These are phyloP conservation scores for Vigna reflexopilosa DNA, from an alignment of 306 rosid genomes.

Conservation along the genomic window DNA sequence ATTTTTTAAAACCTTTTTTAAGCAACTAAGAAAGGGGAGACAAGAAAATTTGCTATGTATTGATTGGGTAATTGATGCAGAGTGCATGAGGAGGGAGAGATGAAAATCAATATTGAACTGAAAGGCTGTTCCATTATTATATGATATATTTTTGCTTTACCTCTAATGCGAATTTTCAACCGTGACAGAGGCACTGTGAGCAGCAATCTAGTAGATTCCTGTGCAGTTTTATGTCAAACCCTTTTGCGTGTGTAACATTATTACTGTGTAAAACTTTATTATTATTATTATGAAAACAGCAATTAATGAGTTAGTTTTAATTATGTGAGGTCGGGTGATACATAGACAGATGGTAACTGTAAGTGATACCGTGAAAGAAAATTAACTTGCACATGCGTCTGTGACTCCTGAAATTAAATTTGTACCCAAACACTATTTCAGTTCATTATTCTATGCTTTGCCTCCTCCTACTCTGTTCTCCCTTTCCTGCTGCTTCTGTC, in stretches of 20 bases:
- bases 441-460: constrained; percentile 8
- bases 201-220: constrained; percentile 11
- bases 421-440: background rate
- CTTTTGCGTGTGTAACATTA: constrained; percentile 10
- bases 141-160: no score
- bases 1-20: background rate
- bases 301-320: background rate
- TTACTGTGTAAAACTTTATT: background rate
- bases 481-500: background rate
- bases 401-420: background rate
- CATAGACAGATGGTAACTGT: background rate
- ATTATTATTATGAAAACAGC: background rate
- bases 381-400: background rate
- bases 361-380: constrained; percentile 16
- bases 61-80: background rate
- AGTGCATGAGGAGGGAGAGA: background rate
- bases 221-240: constrained; percentile 15
- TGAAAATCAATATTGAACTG: no score
- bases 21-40: background rate
- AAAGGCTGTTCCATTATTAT: no score
- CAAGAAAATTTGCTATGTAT: background rate
- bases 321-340: background rate
- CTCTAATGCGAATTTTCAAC: no score
- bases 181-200: background rate
- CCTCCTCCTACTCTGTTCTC: background rate